Base-by-base conservation (phyloP, 805 yeast genomes). In the Barnettozyma californica region DNA sequence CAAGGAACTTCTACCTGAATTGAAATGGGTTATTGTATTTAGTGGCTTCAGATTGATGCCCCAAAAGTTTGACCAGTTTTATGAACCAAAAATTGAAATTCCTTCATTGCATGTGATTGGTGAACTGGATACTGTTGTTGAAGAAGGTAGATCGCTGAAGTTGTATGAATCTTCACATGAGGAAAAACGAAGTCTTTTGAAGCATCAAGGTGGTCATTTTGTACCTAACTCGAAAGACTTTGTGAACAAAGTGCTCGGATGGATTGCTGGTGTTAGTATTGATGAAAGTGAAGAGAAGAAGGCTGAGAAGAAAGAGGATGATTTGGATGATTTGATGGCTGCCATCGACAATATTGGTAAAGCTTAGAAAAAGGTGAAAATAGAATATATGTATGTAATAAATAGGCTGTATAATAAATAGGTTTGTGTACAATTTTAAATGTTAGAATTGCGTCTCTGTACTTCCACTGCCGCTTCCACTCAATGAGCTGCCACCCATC, bases 191-290 rank as follows among this genome's bases (percentile, higher is more conserved):
- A 72, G 70, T 0, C 41, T 74, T 41, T 56, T 90, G 49, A 83
- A 77, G 53, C 99, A 92, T 62, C 95, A 97, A 5, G 98, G 98
- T 45, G 97, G 97, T 1, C 99, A 92, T 63, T 92, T 84, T 61
- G 95, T 92, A 35, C 99, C 99, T n/a, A 88, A 87, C 61, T 78
- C 88, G 4, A 86, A 84, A 48, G 60, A 51, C 16, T 68, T 66
- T 47, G 68, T 67, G 1, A 43, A 55, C 8, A 66, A 67, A 43
- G 62, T 69, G 9, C 42, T 65, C 16, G 53, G 55, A 31, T 71
- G 75, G 75, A 58, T 70, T 20, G 42, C 39, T 10, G 29, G 49
- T 40, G 52, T 48, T 37, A 27, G 34, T 16, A 9, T 14, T 8
- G 9, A 46, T 45, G 34, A 43, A 19, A 8, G 23, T 34, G 42